Conservation (phyloP, 345 rosid genomes). For the Iberis pinnata region DNA sequence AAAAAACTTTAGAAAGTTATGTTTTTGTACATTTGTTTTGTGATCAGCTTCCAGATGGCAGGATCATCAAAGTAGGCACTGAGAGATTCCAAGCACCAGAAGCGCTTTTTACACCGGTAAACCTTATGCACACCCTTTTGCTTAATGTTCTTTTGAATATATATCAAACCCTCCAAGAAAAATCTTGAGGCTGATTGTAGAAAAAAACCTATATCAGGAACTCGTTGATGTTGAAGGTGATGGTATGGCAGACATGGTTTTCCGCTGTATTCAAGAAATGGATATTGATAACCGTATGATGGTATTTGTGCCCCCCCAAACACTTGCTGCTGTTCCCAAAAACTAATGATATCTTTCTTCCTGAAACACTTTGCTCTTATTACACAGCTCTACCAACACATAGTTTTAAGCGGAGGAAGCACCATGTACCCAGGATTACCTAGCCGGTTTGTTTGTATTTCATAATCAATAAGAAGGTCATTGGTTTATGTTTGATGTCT, state of each 20-base stretch:
- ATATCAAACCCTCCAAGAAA: not conserved
- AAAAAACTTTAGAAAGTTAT: not conserved
- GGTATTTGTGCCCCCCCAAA: conserved; percentile 35
- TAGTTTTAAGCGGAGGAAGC: conserved; percentile 98
- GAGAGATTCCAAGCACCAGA: conserved; percentile 99
- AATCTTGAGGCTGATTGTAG: not conserved
- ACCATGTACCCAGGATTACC: conserved; percentile 99
- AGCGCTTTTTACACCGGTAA: conserved; percentile 96
- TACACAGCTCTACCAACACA: conserved; percentile 91
- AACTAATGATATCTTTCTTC: not conserved
- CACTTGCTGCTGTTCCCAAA: not conserved
- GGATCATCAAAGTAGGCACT: conserved; percentile 94
- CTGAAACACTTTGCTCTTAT: conserved; percentile 4
- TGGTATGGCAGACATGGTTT: conserved; percentile 99
- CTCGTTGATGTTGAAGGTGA: conserved; percentile 98
- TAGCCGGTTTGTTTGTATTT: conserved; percentile 56
- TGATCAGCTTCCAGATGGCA: conserved; percentile 92
- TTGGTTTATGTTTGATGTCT: not conserved
- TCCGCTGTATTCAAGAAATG: conserved; percentile 99
- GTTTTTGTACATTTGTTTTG: not conserved
- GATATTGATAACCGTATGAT: conserved; percentile 96
- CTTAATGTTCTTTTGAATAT: not conserved
- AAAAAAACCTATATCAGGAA: conserved; percentile 40
- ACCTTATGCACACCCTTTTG: conserved; percentile 16
- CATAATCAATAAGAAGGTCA: conserved; percentile 7